Evolutionary conservation across 2,329 filamentous ascomycete species (phyloP).

Genomic region (Neurospora sp.): DNA sequence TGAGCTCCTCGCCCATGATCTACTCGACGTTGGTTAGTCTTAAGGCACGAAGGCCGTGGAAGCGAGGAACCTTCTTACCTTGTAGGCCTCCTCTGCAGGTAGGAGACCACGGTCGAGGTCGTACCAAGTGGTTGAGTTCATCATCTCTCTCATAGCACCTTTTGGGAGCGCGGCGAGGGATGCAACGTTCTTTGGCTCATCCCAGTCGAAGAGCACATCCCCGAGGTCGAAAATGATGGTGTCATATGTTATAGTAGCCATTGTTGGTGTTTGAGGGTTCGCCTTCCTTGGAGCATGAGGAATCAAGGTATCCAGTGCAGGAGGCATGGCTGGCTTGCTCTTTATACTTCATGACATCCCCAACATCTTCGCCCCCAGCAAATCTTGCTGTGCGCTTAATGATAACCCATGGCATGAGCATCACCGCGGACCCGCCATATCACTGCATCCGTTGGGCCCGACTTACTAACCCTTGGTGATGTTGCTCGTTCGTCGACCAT

Average conservation of each 20-base stretch:
- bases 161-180: background rate
- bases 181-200: background rate
- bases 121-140: background rate
- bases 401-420: background rate
- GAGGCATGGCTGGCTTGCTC: background rate
- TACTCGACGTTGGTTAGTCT: background rate
- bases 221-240: constrained; percentile 24
- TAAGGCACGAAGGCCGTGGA: background rate
- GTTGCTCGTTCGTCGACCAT: background rate
- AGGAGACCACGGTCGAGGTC: background rate
- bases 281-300: background rate
- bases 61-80: background rate
- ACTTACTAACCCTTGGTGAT: background rate
- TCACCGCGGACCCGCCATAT: background rate
- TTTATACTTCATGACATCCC: background rate
- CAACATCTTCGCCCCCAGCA: background rate
- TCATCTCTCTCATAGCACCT: background rate
- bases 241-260: background rate
- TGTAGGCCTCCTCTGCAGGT: constrained; percentile 1
- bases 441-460: background rate
- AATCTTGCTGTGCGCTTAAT: background rate
- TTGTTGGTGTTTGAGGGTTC: background rate
- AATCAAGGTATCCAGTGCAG: background rate
- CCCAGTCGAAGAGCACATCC: constrained; percentile 25
- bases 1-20: background rate